Conservation (phyloP, 768 basidiomycete species). For the Neoboletus magnificus region DNA sequence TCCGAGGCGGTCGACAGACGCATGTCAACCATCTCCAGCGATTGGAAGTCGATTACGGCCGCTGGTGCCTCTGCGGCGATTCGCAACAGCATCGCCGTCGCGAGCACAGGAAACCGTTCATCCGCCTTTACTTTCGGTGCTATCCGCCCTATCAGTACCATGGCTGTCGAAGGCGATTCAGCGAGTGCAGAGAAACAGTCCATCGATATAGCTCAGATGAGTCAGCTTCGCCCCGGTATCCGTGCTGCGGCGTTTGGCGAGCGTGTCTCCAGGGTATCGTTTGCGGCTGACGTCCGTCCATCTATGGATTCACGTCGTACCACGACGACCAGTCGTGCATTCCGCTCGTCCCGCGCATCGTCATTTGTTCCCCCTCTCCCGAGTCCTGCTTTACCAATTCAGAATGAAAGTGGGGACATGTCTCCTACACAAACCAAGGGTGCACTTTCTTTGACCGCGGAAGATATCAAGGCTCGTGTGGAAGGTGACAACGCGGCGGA, state of each 20-base stretch:
- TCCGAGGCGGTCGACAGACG: conserved; percentile 70
- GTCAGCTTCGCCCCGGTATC: conserved; percentile 52
- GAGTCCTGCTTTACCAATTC: conserved; percentile 6
- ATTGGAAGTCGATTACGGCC: conserved; percentile 71
- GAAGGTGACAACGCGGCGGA: conserved; percentile 31
- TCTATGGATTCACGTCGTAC: conserved; percentile 44
- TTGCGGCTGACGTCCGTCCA: conserved; percentile 58
- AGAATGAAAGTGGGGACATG: conserved; percentile 29
- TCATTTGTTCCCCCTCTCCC: conserved; percentile 43
- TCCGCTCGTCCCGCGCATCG: conserved; percentile 42
- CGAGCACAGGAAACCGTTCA: conserved; percentile 36
- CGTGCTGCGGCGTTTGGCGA: conserved; percentile 49
- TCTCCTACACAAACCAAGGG: conserved; percentile 46
- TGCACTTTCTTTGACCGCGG: conserved; percentile 45
- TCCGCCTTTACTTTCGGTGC: conserved; percentile 56
- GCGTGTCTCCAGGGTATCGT: conserved; percentile 62
- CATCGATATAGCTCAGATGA: conserved; percentile 37
- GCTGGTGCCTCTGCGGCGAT: conserved; percentile 75
- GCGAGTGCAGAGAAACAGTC: conserved; percentile 36
- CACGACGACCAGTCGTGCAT: conserved; percentile 39
- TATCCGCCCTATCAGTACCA: conserved; percentile 47
- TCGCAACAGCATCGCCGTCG: conserved; percentile 59
- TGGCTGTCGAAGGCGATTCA: conserved; percentile 42
- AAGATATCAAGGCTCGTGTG: conserved; percentile 60
- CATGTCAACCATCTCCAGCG: conserved; percentile 76